phyloP scores from a whole-genome alignment of 2,329 filamentous ascomycete genomes.

The Cladophialophora psammophila region DNA sequence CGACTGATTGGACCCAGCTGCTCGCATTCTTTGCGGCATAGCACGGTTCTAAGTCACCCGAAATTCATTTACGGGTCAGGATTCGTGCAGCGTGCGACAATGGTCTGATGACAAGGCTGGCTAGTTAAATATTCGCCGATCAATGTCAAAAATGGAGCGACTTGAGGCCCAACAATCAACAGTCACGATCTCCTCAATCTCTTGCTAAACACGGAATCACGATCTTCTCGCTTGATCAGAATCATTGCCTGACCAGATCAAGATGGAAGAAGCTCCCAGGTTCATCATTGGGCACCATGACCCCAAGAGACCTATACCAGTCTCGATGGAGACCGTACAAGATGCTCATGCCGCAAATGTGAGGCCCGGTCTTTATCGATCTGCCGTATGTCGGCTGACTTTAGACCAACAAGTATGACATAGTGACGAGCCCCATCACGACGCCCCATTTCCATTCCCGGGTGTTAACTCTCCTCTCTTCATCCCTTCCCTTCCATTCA shows the following conservation, averaged over 20 bases:
- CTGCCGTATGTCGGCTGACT: conserved; percentile 28
- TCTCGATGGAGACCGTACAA: conserved; percentile 59
- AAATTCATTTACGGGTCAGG: neutral
- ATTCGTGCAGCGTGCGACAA: neutral
- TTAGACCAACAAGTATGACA: conserved; percentile 66
- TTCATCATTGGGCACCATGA: conserved; percentile 71
- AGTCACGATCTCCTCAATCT: neutral
- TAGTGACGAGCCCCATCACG: conserved; percentile 69
- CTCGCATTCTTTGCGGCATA: neutral
- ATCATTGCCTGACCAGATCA: neutral
- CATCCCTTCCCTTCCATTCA: conserved; percentile 57
- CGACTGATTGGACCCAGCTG: neutral
- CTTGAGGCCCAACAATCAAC: neutral
- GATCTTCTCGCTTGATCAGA: neutral
- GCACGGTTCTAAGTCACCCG: neutral
- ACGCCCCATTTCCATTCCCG: conserved; percentile 66
- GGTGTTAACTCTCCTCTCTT: conserved; percentile 61
- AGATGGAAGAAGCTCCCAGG: conserved; percentile 49
- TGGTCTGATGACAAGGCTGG: conserved; percentile 11
- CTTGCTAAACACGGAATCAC: neutral
- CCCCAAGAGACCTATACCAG: conserved; percentile 57
- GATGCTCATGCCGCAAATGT: conserved; percentile 66
- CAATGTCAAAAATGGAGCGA: conserved; percentile 4
- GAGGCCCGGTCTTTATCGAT: conserved; percentile 37
- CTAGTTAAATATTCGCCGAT: neutral